Evolutionary conservation across 805 yeast genomes (phyloP).

Genomic region (Candida orba): DNA sequence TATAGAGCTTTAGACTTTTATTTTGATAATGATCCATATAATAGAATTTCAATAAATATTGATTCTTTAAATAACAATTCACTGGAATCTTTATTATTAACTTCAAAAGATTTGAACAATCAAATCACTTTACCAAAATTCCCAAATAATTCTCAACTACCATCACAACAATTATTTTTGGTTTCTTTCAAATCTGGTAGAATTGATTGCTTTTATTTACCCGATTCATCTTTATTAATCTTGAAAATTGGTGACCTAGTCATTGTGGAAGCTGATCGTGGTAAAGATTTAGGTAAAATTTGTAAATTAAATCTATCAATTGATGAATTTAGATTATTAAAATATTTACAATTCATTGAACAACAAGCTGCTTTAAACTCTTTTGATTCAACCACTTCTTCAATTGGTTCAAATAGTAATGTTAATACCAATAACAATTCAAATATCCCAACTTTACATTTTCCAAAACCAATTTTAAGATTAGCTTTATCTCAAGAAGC

Average conservation of each 20-base stretch:
- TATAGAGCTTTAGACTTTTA: conserved; percentile 19
- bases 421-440: background rate
- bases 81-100: conserved; percentile 6
- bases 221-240: conserved; percentile 26
- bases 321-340: conserved; percentile 63
- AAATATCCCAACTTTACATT: conserved; percentile 20
- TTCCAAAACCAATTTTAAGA: conserved; percentile 70
- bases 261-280: conserved; percentile 79
- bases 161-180: conserved; percentile 38
- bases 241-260: conserved; percentile 60
- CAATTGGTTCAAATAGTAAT: background rate
- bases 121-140: conserved; percentile 16
- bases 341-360: conserved; percentile 66
- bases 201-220: conserved; percentile 66
- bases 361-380: conserved; percentile 47
- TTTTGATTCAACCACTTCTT: conserved; percentile 14
- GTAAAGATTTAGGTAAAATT: conserved; percentile 74
- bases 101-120: background rate
- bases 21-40: conserved; percentile 19
- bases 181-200: conserved; percentile 78
- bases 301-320: conserved; percentile 57
- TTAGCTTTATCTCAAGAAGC: conserved; percentile 72
- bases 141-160: conserved; percentile 16
- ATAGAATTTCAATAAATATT: conserved; percentile 17
- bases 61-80: conserved; percentile 5